These are phyloP conservation scores for Kodamaea plutei DNA, from an alignment of 1,139 yeast species.

Conservation along the genomic window DNA sequence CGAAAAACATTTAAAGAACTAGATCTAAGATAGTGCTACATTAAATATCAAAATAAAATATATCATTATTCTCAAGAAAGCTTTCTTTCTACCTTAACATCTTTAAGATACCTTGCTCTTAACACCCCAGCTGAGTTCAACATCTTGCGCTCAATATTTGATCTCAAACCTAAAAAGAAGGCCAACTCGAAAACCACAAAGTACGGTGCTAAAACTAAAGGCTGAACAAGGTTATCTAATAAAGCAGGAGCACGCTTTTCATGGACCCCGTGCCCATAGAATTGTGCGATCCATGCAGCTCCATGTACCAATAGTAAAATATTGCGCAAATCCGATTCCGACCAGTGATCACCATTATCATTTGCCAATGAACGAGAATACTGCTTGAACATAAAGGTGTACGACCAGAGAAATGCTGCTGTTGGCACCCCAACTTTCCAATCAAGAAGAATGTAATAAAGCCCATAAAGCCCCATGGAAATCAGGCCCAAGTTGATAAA, in stretches of 20 bases:
- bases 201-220: conserved; percentile 85
- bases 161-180: conserved; percentile 59
- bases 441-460: conserved; percentile 43
- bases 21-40: neutral
- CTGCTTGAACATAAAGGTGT: no score
- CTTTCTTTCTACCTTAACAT: conserved; percentile 7
- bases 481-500: conserved; percentile 38
- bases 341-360: neutral
- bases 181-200: conserved; percentile 79
- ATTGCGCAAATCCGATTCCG: conserved; percentile 4
- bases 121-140: conserved; percentile 46
- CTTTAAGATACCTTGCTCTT: conserved; percentile 22
- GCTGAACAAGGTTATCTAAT: conserved; percentile 76
- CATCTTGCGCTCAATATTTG: conserved; percentile 51
- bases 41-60: neutral
- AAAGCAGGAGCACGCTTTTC: conserved; percentile 87
- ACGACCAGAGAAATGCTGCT: conserved; percentile 29
- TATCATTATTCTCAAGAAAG: conserved; percentile 8
- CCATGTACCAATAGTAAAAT: conserved; percentile 39
- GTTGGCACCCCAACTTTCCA: conserved; percentile 37
- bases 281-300: conserved; percentile 77
- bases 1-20: neutral
- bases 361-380: no score
- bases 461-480: conserved; percentile 32
- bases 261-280: conserved; percentile 80